Evolutionary conservation across 768 basidiomycete genomes (phyloP).

Genomic region (Boletus rubroflammeus): DNA sequence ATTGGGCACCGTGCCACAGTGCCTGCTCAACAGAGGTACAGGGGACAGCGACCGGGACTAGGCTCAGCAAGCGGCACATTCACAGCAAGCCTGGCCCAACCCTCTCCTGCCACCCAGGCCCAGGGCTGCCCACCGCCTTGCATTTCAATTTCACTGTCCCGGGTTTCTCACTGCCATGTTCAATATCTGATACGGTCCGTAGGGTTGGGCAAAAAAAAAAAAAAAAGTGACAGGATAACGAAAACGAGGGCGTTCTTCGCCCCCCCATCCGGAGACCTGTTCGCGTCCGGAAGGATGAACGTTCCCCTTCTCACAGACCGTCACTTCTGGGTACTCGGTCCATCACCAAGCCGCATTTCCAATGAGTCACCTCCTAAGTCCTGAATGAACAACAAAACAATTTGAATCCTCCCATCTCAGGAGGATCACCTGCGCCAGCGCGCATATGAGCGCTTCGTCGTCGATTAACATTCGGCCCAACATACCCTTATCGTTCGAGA

Average conservation of each 20-base stretch:
- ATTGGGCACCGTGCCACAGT: too few species aligned
- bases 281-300: neutral
- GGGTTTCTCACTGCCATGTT: too few species aligned
- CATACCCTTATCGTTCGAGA: neutral
- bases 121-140: too few species aligned
- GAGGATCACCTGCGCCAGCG: conserved; percentile 4
- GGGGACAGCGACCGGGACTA: too few species aligned
- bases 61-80: too few species aligned
- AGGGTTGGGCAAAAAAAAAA: neutral
- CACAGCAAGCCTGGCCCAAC: too few species aligned
- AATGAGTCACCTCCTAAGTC: neutral
- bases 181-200: too few species aligned
- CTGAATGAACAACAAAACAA: neutral
- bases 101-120: too few species aligned
- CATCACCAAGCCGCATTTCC: neutral
- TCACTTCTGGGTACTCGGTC: neutral
- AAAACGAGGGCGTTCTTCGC: neutral
- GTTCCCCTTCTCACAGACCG: neutral
- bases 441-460: neutral
- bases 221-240: neutral
- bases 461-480: neutral
- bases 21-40: too few species aligned
- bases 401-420: neutral
- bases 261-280: neutral
- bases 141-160: too few species aligned